These are phyloP conservation scores for Trypanosoma lewisi DNA, from an alignment of 208 protist species.

Conservation along the genomic window DNA sequence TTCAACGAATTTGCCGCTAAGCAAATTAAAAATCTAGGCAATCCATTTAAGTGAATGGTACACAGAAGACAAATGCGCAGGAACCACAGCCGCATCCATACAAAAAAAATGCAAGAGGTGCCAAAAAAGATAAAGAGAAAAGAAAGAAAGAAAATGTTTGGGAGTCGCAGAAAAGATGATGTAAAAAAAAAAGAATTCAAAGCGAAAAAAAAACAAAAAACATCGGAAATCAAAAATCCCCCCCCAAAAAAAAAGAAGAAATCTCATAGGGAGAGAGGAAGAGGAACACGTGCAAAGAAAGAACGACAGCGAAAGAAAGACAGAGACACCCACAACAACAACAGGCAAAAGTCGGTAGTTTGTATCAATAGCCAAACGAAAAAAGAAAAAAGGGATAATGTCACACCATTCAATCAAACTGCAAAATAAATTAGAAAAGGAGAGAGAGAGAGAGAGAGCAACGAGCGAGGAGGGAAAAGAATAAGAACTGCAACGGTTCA, in stretches of 20 bases:
- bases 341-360: background rate
- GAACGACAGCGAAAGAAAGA: background rate
- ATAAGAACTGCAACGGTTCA: conserved; percentile 3
- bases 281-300: background rate
- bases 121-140: background rate
- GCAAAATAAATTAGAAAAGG: background rate
- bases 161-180: no score
- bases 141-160: background rate
- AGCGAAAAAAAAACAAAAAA: background rate
- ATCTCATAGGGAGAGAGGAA: background rate
- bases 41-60: no score
- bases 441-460: background rate
- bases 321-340: background rate
- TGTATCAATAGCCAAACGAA: no score
- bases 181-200: background rate
- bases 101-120: background rate
- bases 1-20: background rate
- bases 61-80: no score
- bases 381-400: conserved; percentile 3
- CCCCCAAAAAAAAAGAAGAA: conserved; percentile 1
- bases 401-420: background rate
- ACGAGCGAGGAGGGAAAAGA: background rate
- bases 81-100: background rate
- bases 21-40: background rate
- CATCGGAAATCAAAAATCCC: background rate